These are phyloP conservation scores for Afroboletus lepidellus DNA, from an alignment of 1,284 basidiomycete species.

Conservation along the genomic window DNA sequence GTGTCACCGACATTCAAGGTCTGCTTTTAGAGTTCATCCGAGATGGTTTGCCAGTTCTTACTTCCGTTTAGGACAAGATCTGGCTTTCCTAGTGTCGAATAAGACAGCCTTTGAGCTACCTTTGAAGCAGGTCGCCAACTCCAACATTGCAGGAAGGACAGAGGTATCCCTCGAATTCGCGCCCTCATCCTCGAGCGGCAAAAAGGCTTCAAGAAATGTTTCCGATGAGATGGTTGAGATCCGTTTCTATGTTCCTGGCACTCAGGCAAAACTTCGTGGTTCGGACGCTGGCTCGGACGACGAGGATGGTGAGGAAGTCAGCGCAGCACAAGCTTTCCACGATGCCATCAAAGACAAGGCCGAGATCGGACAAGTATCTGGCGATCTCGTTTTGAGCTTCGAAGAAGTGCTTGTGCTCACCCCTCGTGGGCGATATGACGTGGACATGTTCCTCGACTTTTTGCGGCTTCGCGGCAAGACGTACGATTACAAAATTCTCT, in stretches of 20 bases:
- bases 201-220: conserved; percentile 47
- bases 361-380: conserved; percentile 89
- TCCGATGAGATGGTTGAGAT: conserved; percentile 95
- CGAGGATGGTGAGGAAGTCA: conserved; percentile 73
- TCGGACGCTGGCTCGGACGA: conserved; percentile 79
- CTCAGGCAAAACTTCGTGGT: conserved; percentile 62
- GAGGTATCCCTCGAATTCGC: conserved; percentile 97
- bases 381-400: conserved; percentile 93
- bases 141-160: conserved; percentile 95
- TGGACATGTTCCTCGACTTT: conserved; percentile 97
- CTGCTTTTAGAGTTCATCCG: conserved; percentile 23
- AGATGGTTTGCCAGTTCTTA: conserved; percentile 5
- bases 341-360: conserved; percentile 96
- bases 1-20: conserved; percentile 93
- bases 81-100: conserved; percentile 89
- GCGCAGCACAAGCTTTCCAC: conserved; percentile 95
- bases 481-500: conserved; percentile 98
- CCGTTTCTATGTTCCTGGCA: conserved; percentile 93
- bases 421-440: conserved; percentile 94
- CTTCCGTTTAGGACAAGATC: conserved; percentile 67
- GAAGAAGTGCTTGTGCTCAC: conserved; percentile 97
- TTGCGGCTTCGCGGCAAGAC: conserved; percentile 95
- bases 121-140: conserved; percentile 86
- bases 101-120: conserved; percentile 93
- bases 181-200: conserved; percentile 45